Evolutionary conservation across 129 eudicot genomes (phyloP).

Genomic region (Daucus carota): DH1_v3.0 NC_030389.2:32312001-32312500

Average conservation of each 20-base stretch:
- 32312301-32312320: background rate
- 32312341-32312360: background rate
- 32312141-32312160: background rate
- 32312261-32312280: background rate
- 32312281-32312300: background rate
- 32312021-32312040: background rate
- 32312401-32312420: background rate
- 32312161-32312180: background rate
- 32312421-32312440: background rate
- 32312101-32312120: background rate
- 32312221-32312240: background rate
- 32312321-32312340: background rate
- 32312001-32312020: conserved; percentile 35
- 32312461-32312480: background rate
- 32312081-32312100: background rate
- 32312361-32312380: no score
- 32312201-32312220: background rate
- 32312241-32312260: background rate
- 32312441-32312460: background rate
- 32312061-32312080: background rate
- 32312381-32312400: background rate
- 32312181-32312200: background rate
- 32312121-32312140: background rate
- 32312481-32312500: background rate
- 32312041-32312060: background rate